phyloP scores from a whole-genome alignment of 2,329 filamentous ascomycete genomes.

The Eutypella sp. region DNA sequence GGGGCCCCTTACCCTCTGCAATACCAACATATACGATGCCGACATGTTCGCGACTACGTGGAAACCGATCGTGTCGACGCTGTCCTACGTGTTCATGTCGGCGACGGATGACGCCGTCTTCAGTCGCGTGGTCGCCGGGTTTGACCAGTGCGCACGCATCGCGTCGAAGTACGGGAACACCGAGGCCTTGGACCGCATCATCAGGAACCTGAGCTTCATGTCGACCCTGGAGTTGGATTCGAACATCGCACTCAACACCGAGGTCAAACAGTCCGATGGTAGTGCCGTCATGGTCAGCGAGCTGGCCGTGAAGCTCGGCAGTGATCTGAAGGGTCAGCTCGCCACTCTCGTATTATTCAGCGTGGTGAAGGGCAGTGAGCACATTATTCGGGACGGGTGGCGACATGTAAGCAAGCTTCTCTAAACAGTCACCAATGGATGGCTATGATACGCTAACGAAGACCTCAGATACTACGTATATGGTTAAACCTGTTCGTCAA shows the following conservation, averaged over 20 bases:
- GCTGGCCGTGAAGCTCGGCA: constrained; percentile 89
- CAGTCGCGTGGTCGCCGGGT: constrained; percentile 85
- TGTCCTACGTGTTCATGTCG: constrained; percentile 98
- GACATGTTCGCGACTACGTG: constrained; percentile 97
- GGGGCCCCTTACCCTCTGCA: constrained; percentile 68
- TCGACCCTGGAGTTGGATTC: constrained; percentile 79
- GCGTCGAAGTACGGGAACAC: constrained; percentile 77
- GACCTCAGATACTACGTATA: constrained; percentile 71
- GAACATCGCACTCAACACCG: constrained; percentile 87
- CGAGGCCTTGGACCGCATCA: constrained; percentile 87
- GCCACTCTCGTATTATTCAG: constrained; percentile 94
- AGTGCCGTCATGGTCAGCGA: constrained; percentile 95
- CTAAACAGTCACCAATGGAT: constrained; percentile 4
- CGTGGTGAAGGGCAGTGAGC: constrained; percentile 80
- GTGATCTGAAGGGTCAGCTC: constrained; percentile 88
- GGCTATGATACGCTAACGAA: constrained; percentile 21
- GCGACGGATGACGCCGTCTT: constrained; percentile 96
- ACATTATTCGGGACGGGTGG: constrained; percentile 71
- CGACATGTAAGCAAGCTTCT: constrained; percentile 59
- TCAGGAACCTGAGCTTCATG: constrained; percentile 85
- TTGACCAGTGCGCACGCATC: constrained; percentile 93
- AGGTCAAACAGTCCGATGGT: constrained; percentile 86
- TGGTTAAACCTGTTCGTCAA: constrained; percentile 96
- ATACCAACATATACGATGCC: constrained; percentile 92
- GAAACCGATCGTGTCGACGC: constrained; percentile 88